phyloP scores from a whole-genome alignment of 768 basidiomycete genomes.

The Pholiota conissans region DNA sequence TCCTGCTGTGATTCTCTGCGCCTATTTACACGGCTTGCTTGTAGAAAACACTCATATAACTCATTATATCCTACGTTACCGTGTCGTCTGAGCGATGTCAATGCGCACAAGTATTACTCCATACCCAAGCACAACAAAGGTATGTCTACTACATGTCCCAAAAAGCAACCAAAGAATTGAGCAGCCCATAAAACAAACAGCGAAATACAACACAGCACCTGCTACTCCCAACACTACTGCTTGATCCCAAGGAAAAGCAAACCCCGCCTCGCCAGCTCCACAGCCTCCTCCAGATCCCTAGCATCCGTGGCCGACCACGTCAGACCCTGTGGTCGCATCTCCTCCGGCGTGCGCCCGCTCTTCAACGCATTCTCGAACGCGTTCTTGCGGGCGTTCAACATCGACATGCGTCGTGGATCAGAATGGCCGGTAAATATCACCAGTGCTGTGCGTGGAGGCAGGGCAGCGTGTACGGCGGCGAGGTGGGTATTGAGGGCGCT shows the following conservation, averaged over 20 bases:
- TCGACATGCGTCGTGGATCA: conserved; percentile 80
- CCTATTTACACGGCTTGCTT: background rate
- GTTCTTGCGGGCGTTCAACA: conserved; percentile 65
- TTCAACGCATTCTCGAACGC: conserved; percentile 71
- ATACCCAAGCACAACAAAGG: background rate
- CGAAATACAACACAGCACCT: background rate
- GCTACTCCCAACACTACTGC: conserved; percentile 21
- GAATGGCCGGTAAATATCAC: conserved; percentile 88
- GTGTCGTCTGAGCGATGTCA: too few relatives aligned
- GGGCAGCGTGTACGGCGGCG: conserved; percentile 55
- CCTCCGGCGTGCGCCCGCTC: conserved; percentile 55
- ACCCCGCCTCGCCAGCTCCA: conserved; percentile 79
- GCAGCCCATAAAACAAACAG: too few relatives aligned
- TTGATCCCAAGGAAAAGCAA: conserved; percentile 77
- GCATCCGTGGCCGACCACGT: conserved; percentile 81
- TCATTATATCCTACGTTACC: too few relatives aligned
- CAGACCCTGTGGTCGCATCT: conserved; percentile 42
- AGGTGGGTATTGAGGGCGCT: conserved; percentile 62
- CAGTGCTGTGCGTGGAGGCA: conserved; percentile 81
- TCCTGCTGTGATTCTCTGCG: background rate
- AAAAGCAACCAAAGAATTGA: background rate
- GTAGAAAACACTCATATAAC: background rate
- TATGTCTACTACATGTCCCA: background rate
- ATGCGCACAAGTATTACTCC: too few relatives aligned
- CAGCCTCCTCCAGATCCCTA: conserved; percentile 76